Evolutionary conservation across 2,329 filamentous ascomycete genomes (phyloP).

Genomic region (Geosmithia flava): DNA sequence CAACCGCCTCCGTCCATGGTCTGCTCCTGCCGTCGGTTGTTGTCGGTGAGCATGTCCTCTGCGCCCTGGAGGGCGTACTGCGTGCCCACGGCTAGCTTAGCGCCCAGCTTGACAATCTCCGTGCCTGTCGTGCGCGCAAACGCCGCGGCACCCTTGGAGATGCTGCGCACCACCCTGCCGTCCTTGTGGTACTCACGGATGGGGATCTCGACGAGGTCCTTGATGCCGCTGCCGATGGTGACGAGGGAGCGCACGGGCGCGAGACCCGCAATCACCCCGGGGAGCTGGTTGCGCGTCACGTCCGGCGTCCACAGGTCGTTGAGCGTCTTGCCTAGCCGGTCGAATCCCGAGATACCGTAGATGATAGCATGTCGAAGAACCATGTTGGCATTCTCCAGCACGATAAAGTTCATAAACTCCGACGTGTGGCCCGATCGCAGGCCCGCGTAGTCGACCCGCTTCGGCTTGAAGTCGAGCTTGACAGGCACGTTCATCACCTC

Average conservation of each 20-base stretch:
- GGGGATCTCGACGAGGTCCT: constrained; percentile 77
- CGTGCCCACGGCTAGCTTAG: constrained; percentile 88
- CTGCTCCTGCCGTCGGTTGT: constrained; percentile 14
- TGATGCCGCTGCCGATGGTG: constrained; percentile 79
- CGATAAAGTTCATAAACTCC: constrained; percentile 98
- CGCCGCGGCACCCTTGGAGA: constrained; percentile 78
- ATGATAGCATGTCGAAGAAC: constrained; percentile 80
- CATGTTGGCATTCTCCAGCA: constrained; percentile 80
- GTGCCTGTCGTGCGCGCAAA: constrained; percentile 92
- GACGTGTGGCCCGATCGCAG: constrained; percentile 87
- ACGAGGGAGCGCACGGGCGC: constrained; percentile 84
- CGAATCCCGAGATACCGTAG: constrained; percentile 84
- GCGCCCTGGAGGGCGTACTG: constrained; percentile 86
- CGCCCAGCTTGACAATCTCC: constrained; percentile 86
- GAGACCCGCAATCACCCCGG: constrained; percentile 75
- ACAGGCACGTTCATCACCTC: constrained; percentile 77
- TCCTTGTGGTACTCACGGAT: constrained; percentile 91
- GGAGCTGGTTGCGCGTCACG: constrained; percentile 78
- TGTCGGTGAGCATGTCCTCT: constrained; percentile 59
- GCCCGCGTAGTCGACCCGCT: constrained; percentile 90
- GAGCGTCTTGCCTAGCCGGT: constrained; percentile 75
- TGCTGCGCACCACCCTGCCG: constrained; percentile 78
- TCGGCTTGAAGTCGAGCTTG: constrained; percentile 91
- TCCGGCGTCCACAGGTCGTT: constrained; percentile 98
- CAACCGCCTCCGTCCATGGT: constrained; percentile 20